These are phyloP conservation scores for Lepidium campestre DNA, from an alignment of 441 rosid species.

Conservation along the genomic window DNA sequence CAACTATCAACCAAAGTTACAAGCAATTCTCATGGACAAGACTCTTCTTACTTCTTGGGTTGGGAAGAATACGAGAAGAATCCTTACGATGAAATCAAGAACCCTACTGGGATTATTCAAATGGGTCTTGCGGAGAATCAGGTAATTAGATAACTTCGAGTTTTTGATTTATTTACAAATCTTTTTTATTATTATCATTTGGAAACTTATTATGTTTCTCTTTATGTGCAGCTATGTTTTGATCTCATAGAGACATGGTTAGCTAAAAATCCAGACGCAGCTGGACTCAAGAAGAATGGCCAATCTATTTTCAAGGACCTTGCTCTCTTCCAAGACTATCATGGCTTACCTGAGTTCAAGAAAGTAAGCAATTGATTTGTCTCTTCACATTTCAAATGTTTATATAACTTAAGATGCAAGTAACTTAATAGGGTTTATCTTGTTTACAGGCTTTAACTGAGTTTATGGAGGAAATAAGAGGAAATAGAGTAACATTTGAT, in stretches of 20 bases:
- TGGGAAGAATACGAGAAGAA: conserved; percentile 91
- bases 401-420: background rate
- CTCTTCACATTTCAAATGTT: background rate
- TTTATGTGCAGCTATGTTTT: conserved; percentile 57
- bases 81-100: conserved; percentile 55
- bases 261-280: conserved; percentile 62
- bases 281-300: conserved; percentile 55
- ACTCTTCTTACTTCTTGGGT: conserved; percentile 85
- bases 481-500: conserved; percentile 63
- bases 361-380: conserved; percentile 28
- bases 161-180: background rate
- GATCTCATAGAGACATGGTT: conserved; percentile 88
- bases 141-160: conserved; percentile 21
- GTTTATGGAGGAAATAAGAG: conserved; percentile 87
- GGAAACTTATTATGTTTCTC: background rate
- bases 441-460: conserved; percentile 59
- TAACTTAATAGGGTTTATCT: background rate
- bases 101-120: conserved; percentile 77
- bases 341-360: conserved; percentile 77
- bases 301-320: conserved; percentile 78
- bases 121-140: conserved; percentile 98
- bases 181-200: background rate
- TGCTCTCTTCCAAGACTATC: conserved; percentile 94
- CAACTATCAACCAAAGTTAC: conserved; percentile 63
- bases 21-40: conserved; percentile 78